Percentiles rank a stretch among this genome's conserved stretches.
Evolutionary conservation across 2,329 filamentous ascomycete species (phyloP).

Genomic region (Myriangium duriaei): DNA sequence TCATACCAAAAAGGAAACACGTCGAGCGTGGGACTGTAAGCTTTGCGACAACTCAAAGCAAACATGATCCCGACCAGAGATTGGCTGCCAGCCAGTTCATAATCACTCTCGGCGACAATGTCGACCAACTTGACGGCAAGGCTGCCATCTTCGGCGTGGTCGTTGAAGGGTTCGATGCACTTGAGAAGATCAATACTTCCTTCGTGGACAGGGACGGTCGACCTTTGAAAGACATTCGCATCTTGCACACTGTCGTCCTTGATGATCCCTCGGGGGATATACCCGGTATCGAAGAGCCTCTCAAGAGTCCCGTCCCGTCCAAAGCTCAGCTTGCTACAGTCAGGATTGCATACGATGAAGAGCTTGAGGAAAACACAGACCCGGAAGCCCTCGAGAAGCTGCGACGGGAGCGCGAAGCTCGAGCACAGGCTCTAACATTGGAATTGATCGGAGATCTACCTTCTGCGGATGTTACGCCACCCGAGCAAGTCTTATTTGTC

Average conservation of each 20-base stretch:
- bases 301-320: slow-evolving; percentile 66
- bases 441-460: slow-evolving; percentile 97
- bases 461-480: slow-evolving; percentile 93
- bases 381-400: slow-evolving; percentile 68
- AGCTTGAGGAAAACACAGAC: slow-evolving; percentile 64
- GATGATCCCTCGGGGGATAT: slow-evolving; percentile 90
- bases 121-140: slow-evolving; percentile 84
- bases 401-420: slow-evolving; percentile 76
- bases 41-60: slow-evolving; percentile 81
- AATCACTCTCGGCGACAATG: slow-evolving; percentile 76
- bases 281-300: slow-evolving; percentile 59
- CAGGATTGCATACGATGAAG: slow-evolving; percentile 80
- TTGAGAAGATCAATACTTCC: slow-evolving; percentile 85
- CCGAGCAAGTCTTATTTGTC: slow-evolving; percentile 93
- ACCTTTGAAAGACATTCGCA: slow-evolving; percentile 85
- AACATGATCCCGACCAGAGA: slow-evolving; percentile 65
- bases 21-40: slow-evolving; percentile 82
- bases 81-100: slow-evolving; percentile 88
- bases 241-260: slow-evolving; percentile 81
- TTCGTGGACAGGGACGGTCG: slow-evolving; percentile 78
- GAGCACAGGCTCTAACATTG: slow-evolving; percentile 84
- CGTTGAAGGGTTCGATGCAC: slow-evolving; percentile 84
- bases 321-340: slow-evolving; percentile 82
- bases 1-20: slow-evolving; percentile 81
- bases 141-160: slow-evolving; percentile 93